These are phyloP conservation scores for Podaxis sp. DNA, from an alignment of 768 basidiomycete species.

Conservation along the genomic window DNA sequence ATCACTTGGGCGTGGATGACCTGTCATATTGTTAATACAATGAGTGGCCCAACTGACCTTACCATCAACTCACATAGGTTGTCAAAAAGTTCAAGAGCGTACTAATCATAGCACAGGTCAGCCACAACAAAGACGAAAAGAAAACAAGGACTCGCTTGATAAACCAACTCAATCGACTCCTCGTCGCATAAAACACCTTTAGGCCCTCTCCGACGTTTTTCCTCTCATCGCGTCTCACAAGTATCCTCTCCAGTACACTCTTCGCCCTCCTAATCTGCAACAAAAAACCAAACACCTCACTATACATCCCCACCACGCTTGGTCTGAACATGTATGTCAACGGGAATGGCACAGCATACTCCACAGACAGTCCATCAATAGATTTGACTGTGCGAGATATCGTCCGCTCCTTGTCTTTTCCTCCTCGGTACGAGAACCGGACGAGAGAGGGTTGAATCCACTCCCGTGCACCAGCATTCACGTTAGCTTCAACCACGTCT, in stretches of 20 bases:
- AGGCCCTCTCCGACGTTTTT: conserved; percentile 41
- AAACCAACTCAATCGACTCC: conserved; percentile 81
- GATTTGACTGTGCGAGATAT: conserved; percentile 58
- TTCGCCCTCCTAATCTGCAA: conserved; percentile 77
- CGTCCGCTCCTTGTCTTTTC: conserved; percentile 42
- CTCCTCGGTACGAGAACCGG: conserved; percentile 66
- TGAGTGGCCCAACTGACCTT: not conserved
- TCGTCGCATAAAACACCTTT: conserved; percentile 75
- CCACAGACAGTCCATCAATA: conserved; percentile 66
- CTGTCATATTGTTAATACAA: conserved; percentile 32
- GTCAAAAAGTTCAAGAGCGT: conserved; percentile 69
- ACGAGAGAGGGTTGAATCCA: conserved; percentile 73
- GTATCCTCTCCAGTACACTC: conserved; percentile 64
- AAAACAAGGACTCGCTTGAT: conserved; percentile 62
- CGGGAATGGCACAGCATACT: conserved; percentile 82
- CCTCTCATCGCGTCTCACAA: conserved; percentile 53
- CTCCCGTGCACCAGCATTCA: conserved; percentile 34
- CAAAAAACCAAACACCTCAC: conserved; percentile 68
- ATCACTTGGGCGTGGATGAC: conserved; percentile 66
- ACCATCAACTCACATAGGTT: conserved; percentile 54
- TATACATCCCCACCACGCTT: conserved; percentile 53
- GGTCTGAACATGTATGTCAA: conserved; percentile 76
- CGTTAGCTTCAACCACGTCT: conserved; percentile 57
- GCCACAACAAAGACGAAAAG: not conserved
- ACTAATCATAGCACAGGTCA: conserved; percentile 31